phyloP scores from a whole-genome alignment of 495 filamentous ascomycete species.

The Penicillium longicatenatum region DNA sequence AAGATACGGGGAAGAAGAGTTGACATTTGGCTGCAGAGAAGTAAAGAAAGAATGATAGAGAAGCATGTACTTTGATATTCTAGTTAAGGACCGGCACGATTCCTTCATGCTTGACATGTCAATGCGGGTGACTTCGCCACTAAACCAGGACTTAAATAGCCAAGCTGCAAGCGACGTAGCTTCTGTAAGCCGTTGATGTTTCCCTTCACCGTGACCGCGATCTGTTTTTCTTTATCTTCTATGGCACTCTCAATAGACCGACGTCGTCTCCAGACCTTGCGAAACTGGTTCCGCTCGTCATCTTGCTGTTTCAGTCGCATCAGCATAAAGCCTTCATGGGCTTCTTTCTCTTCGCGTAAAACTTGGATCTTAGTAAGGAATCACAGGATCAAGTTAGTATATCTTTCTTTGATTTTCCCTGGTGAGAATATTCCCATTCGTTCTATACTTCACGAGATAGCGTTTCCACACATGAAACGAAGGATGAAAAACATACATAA shows the following conservation, averaged over 20 bases:
- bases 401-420: not conserved
- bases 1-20: conserved; percentile 1
- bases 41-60: not conserved
- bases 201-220: not conserved
- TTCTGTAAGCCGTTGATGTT: conserved; percentile 12
- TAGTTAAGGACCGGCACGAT: not conserved
- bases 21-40: not conserved
- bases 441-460: not conserved
- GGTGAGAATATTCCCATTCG: not conserved
- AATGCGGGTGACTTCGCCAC: conserved; percentile 14
- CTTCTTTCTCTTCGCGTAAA: conserved; percentile 43
- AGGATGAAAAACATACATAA: conserved; percentile 32
- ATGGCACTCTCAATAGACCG: conserved; percentile 15
- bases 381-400: conserved; percentile 11
- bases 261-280: conserved; percentile 40
- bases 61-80: not conserved
- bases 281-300: conserved; percentile 43
- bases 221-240: conserved; percentile 1
- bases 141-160: conserved; percentile 11
- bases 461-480: not conserved
- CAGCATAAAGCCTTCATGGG: conserved; percentile 37
- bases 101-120: conserved; percentile 16
- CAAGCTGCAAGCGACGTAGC: conserved; percentile 23
- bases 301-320: conserved; percentile 40
- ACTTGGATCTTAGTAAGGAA: conserved; percentile 31